Evolutionary conservation across 2,329 filamentous ascomycete species (phyloP).

Genomic region (Nigrospora osmanthi): DNA sequence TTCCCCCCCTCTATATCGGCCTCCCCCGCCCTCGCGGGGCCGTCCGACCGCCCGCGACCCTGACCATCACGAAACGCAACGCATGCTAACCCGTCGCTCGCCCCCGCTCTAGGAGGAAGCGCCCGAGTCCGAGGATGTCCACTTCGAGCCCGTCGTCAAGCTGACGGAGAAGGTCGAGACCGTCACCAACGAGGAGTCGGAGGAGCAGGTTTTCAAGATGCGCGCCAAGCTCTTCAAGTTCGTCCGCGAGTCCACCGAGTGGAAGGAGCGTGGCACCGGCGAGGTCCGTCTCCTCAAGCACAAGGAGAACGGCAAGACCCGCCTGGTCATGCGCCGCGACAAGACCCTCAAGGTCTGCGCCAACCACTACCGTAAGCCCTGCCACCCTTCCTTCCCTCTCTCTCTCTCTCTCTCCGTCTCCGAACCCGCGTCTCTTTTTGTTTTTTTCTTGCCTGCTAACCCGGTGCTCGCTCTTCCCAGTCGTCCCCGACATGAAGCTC

Average conservation of each 20-base stretch:
- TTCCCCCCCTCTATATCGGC: not conserved
- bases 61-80: no score
- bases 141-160: constrained; percentile 95
- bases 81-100: no score
- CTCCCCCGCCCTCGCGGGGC: no score
- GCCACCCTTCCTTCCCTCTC: not conserved
- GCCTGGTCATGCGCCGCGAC: constrained; percentile 96
- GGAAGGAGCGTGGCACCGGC: constrained; percentile 98
- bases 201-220: constrained; percentile 99
- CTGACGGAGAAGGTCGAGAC: constrained; percentile 94
- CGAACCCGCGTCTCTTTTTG: no score
- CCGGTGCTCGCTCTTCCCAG: constrained; percentile 35
- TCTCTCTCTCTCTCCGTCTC: no score
- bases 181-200: constrained; percentile 96
- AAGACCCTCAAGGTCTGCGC: constrained; percentile 99
- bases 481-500: constrained; percentile 98
- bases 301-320: constrained; percentile 96
- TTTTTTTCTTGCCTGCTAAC: not conserved
- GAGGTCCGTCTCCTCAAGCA: constrained; percentile 96
- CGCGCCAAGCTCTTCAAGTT: constrained; percentile 99
- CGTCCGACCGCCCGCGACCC: not conserved
- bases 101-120: constrained; percentile 45
- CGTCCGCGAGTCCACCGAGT: constrained; percentile 83
- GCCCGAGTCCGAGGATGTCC: constrained; percentile 83
- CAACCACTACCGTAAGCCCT: constrained; percentile 89